These are phyloP conservation scores for Hsuehochloa calcarea DNA, from an alignment of 176 grass and related monocot species.

Conservation along the genomic window DNA sequence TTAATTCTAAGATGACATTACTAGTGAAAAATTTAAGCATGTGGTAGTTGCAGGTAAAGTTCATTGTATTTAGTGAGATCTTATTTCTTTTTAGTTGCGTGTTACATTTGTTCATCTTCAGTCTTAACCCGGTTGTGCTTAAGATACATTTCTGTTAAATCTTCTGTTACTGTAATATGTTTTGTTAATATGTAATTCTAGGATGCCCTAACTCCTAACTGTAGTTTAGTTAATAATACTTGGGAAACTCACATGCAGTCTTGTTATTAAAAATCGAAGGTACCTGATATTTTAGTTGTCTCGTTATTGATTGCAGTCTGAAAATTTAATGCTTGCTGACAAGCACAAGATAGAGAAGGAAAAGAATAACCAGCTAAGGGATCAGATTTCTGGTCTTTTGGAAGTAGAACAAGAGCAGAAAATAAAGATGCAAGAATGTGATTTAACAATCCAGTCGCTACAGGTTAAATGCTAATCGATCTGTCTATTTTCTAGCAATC, in stretches of 20 bases:
- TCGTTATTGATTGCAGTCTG: conserved; percentile 60
- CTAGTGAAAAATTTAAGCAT: neutral
- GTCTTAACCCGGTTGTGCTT: neutral
- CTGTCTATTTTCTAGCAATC: conserved; percentile 3
- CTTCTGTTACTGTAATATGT: neutral
- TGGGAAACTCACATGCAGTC: neutral
- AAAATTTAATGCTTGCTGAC: conserved; percentile 85
- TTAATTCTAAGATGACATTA: neutral
- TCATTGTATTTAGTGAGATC: neutral
- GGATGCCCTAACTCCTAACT: conserved; percentile 20
- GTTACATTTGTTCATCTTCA: conserved; percentile 22
- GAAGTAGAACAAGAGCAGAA: conserved; percentile 89
- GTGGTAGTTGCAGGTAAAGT: neutral
- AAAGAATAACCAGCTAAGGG: conserved; percentile 80
- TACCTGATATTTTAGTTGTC: conserved; percentile 27
- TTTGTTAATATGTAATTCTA: conserved; percentile 8
- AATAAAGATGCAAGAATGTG: conserved; percentile 69
- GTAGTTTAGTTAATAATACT: conserved; percentile 23
- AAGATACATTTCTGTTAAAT: conserved; percentile 8
- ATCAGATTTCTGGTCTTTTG: conserved; percentile 70
- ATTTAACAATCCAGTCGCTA: conserved; percentile 74
- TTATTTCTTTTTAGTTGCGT: neutral
- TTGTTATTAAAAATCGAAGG: conserved; percentile 25
- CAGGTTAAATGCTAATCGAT: conserved; percentile 59
- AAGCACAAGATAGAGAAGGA: conserved; percentile 92